phyloP scores from a whole-genome alignment of 2,329 filamentous ascomycete species.

The Colletotrichum coccodes region DNA sequence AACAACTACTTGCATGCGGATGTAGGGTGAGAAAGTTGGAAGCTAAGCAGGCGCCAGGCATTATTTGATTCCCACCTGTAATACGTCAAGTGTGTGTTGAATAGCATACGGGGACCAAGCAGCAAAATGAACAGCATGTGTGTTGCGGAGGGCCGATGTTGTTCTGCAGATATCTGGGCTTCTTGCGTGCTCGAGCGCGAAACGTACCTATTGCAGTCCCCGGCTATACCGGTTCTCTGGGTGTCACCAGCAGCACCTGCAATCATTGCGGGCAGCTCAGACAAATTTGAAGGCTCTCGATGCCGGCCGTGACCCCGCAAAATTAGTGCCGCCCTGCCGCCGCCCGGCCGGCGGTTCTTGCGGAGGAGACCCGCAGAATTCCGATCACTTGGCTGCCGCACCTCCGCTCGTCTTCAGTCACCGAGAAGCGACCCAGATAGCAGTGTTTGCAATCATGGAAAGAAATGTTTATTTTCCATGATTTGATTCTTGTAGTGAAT shows the following conservation, averaged over 20 bases:
- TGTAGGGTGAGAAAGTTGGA: not conserved
- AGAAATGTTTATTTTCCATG: too few species aligned
- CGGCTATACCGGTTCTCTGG: too few species aligned
- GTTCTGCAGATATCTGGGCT: not conserved
- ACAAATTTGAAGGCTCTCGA: not conserved
- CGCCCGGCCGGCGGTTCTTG: not conserved
- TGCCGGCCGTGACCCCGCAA: not conserved
- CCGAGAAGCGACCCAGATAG: too few species aligned
- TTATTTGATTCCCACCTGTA: too few species aligned
- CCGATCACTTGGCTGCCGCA: not conserved
- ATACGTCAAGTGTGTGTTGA: too few species aligned
- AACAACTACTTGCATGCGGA: not conserved
- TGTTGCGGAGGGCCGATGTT: not conserved
- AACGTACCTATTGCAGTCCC: too few species aligned
- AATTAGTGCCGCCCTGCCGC: not conserved
- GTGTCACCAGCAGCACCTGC: not conserved
- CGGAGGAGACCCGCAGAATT: not conserved
- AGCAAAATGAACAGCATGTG: not conserved
- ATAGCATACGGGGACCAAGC: too few species aligned
- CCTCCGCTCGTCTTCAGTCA: not conserved
- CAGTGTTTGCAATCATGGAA: too few species aligned
- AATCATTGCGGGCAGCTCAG: not conserved
- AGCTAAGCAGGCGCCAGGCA: too few species aligned
- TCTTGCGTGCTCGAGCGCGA: not conserved
- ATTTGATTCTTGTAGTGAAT: not conserved